A percentile compares a stretch with the other conserved stretches of the same genome.
These are phyloP conservation scores for Paracamarosporium sp. DNA, from an alignment of 2,329 filamentous ascomycete genomes.

Conservation along the genomic window DNA sequence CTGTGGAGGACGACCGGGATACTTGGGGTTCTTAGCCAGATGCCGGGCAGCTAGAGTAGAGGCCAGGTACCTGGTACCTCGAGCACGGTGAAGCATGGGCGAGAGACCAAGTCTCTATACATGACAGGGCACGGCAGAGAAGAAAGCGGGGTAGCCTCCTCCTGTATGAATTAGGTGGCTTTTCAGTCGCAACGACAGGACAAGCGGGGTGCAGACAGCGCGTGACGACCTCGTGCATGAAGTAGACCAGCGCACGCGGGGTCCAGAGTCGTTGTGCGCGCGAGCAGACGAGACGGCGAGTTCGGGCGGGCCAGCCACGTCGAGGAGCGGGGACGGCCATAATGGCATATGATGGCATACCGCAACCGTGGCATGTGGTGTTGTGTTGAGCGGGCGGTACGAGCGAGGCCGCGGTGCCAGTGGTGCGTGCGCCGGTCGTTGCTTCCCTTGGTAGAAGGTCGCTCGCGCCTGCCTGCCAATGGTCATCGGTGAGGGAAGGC, in stretches of 20 bases:
- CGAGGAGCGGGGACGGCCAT: too few species aligned
- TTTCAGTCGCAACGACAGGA: conserved; percentile 39
- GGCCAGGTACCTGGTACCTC: conserved; percentile 26
- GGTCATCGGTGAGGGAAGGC: not conserved
- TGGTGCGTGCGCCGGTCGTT: conserved; percentile 4
- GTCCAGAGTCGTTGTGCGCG: not conserved
- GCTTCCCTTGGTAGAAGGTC: not conserved
- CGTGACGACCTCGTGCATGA: conserved; percentile 8
- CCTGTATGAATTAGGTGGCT: conserved; percentile 45
- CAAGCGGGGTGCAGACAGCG: conserved; percentile 16
- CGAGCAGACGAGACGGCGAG: not conserved
- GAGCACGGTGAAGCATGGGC: conserved; percentile 8
- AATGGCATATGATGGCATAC: too few species aligned
- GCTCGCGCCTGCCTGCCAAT: conserved; percentile 2
- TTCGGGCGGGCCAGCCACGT: too few species aligned
- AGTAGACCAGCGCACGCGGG: conserved; percentile 1
- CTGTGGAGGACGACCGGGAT: conserved; percentile 41
- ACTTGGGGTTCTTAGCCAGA: conserved; percentile 36
- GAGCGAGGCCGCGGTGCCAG: not conserved
- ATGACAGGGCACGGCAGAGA: conserved; percentile 28
- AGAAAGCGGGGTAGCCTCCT: conserved; percentile 46
- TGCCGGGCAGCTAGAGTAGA: conserved; percentile 34
- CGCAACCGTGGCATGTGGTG: too few species aligned
- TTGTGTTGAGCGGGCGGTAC: not conserved
- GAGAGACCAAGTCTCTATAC: conserved; percentile 36